phyloP scores from a whole-genome alignment of 371 early-diverging fungal species.

The Lichtheimia hyalospora region DNA sequence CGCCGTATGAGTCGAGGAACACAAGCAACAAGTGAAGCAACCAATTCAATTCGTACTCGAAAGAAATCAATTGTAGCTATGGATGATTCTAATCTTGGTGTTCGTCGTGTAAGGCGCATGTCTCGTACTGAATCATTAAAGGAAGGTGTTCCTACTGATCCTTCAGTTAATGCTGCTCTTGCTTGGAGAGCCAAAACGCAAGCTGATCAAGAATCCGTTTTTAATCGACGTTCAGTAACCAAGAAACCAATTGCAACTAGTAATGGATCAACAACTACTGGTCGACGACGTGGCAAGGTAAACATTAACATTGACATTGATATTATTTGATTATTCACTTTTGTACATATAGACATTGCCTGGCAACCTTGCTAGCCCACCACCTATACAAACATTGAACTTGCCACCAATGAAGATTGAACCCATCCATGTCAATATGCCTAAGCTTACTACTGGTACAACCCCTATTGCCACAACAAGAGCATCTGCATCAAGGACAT shows the following conservation, averaged over 20 bases:
- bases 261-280: neutral
- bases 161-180: conserved; percentile 26
- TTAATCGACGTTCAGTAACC: neutral
- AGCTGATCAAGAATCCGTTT: conserved; percentile 14
- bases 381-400: conserved; percentile 36
- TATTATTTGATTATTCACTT: neutral
- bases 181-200: conserved; percentile 26
- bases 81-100: conserved; percentile 12
- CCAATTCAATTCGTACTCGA: conserved; percentile 6
- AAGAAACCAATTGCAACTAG: neutral
- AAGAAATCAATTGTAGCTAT: conserved; percentile 20
- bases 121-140: conserved; percentile 43
- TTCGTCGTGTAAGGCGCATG: conserved; percentile 18
- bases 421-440: conserved; percentile 38
- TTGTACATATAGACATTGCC: conserved; percentile 39
- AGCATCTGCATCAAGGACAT: conserved; percentile 14
- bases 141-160: conserved; percentile 38
- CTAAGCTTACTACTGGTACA: conserved; percentile 10
- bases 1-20: conserved; percentile 9
- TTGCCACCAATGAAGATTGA: conserved; percentile 54
- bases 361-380: conserved; percentile 49
- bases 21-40: neutral
- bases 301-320: neutral
- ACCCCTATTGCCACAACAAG: conserved; percentile 29
- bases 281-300: conserved; percentile 44